Percentiles rank a stretch among this genome's conserved stretches.
Evolutionary conservation across 768 basidiomycete species (phyloP).

Genomic region (Chalciporus pseudorubinellus): DNA sequence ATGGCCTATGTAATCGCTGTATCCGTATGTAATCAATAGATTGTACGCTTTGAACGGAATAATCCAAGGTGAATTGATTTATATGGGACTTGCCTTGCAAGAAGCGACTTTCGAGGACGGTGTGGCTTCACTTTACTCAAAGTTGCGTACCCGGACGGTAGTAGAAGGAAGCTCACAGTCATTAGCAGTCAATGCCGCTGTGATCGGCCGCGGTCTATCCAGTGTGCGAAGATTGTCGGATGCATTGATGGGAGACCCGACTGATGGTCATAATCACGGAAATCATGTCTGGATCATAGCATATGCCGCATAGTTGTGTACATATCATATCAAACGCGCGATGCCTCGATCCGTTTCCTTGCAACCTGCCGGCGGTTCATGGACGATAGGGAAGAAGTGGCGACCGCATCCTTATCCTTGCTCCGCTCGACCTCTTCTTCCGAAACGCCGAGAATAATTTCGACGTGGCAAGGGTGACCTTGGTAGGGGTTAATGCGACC

Average conservation of each 20-base stretch:
- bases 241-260: background rate
- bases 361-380: constrained; percentile 86
- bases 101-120: no score
- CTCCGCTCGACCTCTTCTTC: constrained; percentile 88
- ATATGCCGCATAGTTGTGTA: background rate
- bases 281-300: background rate
- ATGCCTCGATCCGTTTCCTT: constrained; percentile 84
- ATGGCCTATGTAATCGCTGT: constrained; percentile 17
- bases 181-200: no score
- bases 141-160: no score
- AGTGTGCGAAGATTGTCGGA: background rate
- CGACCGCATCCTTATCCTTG: constrained; percentile 71
- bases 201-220: no score
- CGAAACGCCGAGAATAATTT: constrained; percentile 82
- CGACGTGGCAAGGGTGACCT: constrained; percentile 95
- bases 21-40: constrained; percentile 13
- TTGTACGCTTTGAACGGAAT: background rate
- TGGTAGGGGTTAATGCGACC: constrained; percentile 99
- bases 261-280: background rate
- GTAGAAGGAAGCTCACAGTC: no score
- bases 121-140: no score
- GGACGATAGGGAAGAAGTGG: constrained; percentile 49
- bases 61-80: background rate
- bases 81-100: no score
- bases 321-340: constrained; percentile 47